A percentile compares a stretch with the other conserved stretches of the same genome.
These are phyloP conservation scores for Aspergillus sp. DNA, from an alignment of 2,329 filamentous ascomycete species.

Conservation along the genomic window DNA sequence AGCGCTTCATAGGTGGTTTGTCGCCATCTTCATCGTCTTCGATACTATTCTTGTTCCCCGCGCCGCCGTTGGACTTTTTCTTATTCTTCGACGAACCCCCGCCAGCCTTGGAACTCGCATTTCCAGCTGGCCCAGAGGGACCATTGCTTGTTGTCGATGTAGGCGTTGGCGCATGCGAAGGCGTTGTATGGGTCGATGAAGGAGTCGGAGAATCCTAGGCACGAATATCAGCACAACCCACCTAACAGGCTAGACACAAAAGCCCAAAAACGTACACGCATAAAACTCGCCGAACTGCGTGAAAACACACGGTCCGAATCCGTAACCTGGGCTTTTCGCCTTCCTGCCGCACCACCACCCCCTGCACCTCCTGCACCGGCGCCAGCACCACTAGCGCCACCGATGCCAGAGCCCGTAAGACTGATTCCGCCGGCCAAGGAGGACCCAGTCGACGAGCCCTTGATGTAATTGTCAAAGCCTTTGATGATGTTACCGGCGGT, in stretches of 20 bases:
- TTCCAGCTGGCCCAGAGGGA: conserved; percentile 19
- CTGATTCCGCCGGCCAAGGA: conserved; percentile 25
- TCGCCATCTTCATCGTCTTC: conserved; percentile 26
- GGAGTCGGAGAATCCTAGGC: conserved; percentile 36
- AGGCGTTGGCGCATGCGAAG: conserved; percentile 40
- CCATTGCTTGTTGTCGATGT: neutral
- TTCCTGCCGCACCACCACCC: conserved; percentile 14
- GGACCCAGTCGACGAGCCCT: conserved; percentile 59
- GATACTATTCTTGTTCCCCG: conserved; percentile 19
- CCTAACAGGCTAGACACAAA: neutral
- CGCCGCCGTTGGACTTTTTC: conserved; percentile 23
- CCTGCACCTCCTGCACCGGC: conserved; percentile 10
- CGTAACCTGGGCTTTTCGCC: conserved; percentile 38
- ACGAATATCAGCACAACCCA: neutral
- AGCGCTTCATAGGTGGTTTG: conserved; percentile 34
- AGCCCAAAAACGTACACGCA: conserved; percentile 28
- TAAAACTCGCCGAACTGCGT: conserved; percentile 42
- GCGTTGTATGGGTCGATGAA: conserved; percentile 39
- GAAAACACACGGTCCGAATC: conserved; percentile 43
- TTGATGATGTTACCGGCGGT: conserved; percentile 88
- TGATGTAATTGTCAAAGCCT: conserved; percentile 97
- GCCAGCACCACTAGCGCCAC: conserved; percentile 6
- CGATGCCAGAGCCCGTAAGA: conserved; percentile 15
- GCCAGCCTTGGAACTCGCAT: conserved; percentile 6
- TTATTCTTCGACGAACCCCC: conserved; percentile 32